Conservation (phyloP, 2,329 filamentous ascomycete species). For the Trichoderma hamatum region DNA sequence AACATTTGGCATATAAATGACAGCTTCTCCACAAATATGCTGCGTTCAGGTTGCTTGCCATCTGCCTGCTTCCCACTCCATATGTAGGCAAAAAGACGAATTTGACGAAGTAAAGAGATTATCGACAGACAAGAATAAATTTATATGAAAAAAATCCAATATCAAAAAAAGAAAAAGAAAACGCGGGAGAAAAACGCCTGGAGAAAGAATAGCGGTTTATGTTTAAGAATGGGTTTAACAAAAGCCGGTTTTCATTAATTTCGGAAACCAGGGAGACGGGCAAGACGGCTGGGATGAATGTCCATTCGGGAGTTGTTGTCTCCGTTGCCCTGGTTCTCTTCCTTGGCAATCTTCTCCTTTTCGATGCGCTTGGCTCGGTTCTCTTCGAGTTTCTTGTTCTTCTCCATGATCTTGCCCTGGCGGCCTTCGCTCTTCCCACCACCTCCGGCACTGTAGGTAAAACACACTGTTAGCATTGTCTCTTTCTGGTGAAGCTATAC, state of each 20-base stretch:
- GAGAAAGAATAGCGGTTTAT: not conserved
- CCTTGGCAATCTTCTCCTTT: conserved; percentile 48
- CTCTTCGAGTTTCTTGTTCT: conserved; percentile 84
- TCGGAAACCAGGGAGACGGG: conserved; percentile 32
- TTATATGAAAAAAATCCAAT: not conserved
- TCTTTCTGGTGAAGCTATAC: no score
- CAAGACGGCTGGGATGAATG: conserved; percentile 58
- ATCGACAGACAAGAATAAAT: not conserved
- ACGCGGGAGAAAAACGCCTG: not conserved
- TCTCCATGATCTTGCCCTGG: conserved; percentile 75
- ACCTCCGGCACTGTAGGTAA: conserved; percentile 69
- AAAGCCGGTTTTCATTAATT: not conserved
- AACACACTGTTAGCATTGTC: conserved; percentile 5
- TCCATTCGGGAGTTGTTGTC: conserved; percentile 36
- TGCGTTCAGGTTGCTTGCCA: not conserved
- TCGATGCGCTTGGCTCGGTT: conserved; percentile 55
- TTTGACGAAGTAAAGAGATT: not conserved
- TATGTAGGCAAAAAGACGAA: not conserved
- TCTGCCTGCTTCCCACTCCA: not conserved
- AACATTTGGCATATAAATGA: not conserved
- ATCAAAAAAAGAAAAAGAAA: not conserved
- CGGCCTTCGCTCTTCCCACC: conserved; percentile 76
- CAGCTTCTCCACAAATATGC: not conserved
- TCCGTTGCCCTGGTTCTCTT: conserved; percentile 34
- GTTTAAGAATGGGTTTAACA: not conserved